A percentile compares a stretch with the other conserved stretches of the same genome.
These are phyloP conservation scores for Avena eriantha DNA, from an alignment of 176 grass and related monocot species.

Conservation along the genomic window DNA sequence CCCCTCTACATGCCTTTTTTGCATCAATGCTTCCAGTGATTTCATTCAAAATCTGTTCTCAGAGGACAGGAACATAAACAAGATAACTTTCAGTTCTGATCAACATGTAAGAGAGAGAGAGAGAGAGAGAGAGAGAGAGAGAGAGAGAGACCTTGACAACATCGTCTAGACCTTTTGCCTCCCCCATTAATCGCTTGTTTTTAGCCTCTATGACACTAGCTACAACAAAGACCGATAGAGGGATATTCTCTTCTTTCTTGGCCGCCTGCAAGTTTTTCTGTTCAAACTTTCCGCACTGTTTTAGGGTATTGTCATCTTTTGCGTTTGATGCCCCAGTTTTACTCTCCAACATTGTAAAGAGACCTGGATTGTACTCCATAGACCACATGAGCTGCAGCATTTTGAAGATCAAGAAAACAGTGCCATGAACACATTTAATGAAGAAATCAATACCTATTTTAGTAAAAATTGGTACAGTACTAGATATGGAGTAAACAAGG, in stretches of 20 bases:
- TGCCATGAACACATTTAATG: conserved; percentile 4
- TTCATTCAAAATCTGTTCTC: conserved; percentile 84
- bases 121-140: conserved; percentile 14
- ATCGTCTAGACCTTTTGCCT: conserved; percentile 96
- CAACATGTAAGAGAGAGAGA: neutral
- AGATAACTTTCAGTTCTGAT: conserved; percentile 36
- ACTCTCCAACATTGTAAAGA: conserved; percentile 76
- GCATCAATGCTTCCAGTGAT: conserved; percentile 94
- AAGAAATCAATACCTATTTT: conserved; percentile 17
- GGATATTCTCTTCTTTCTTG: conserved; percentile 52
- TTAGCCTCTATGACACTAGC: conserved; percentile 86
- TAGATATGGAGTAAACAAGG: conserved; percentile 11
- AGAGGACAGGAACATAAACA: conserved; percentile 38
- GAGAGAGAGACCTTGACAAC: conserved; percentile 80
- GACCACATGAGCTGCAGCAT: conserved; percentile 95
- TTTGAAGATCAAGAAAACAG: conserved; percentile 43
- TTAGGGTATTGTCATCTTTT: conserved; percentile 62
- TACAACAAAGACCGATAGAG: conserved; percentile 86
- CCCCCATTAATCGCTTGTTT: conserved; percentile 66
- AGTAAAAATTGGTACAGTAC: conserved; percentile 4
- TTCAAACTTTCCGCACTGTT: conserved; percentile 85
- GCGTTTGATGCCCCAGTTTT: conserved; percentile 17
- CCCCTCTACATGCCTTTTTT: conserved; percentile 83
- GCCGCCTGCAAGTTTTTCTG: conserved; percentile 57
- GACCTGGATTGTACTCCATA: conserved; percentile 96